Evolutionary conservation across 306 rosid species (phyloP).

Genomic region (apple (Malus domestica)): DNA sequence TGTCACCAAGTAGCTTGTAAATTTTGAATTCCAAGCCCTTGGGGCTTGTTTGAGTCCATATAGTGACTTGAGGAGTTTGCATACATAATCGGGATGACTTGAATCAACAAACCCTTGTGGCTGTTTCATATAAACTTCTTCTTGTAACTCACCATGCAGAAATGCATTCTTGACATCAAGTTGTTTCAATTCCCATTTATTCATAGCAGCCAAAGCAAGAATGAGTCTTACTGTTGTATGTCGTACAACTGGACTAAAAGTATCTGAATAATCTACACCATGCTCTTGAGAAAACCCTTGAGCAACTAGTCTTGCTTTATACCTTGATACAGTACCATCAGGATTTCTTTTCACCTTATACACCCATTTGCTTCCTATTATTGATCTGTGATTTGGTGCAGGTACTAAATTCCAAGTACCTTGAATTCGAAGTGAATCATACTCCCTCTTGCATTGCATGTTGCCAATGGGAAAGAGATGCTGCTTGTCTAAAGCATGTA

Average conservation of each 20-base stretch:
- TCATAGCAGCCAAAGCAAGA: neutral
- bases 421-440: neutral
- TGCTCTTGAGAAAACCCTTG: neutral
- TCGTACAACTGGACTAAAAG: neutral
- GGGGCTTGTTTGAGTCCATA: too few relatives aligned
- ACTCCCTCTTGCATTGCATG: neutral
- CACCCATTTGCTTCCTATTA: neutral
- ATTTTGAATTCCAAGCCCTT: too few relatives aligned
- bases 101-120: too few relatives aligned
- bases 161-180: too few relatives aligned
- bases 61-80: too few relatives aligned
- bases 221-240: neutral
- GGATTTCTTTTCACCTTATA: neutral
- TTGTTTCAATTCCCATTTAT: too few relatives aligned
- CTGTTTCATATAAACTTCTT: too few relatives aligned
- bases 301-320: neutral
- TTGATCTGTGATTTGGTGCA: neutral
- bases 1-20: too few relatives aligned
- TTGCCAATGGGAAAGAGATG: neutral
- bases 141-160: too few relatives aligned
- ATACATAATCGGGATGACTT: too few relatives aligned
- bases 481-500: too few relatives aligned
- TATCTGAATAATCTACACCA: neutral
- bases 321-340: neutral
- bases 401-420: neutral